These are phyloP conservation scores for Komagataella populi DNA, from an alignment of 805 yeast species.

Conservation along the genomic window DNA sequence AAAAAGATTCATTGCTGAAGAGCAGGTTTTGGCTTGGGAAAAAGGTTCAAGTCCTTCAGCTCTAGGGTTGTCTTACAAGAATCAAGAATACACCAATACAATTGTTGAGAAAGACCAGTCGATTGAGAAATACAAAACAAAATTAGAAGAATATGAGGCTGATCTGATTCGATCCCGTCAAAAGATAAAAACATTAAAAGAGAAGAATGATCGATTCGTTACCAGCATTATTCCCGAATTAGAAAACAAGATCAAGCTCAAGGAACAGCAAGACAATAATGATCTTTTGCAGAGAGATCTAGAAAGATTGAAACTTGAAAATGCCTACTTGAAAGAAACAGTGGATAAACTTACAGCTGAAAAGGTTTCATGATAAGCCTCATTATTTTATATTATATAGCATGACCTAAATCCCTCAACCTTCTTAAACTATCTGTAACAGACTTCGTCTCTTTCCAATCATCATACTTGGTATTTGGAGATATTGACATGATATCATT, in stretches of 20 bases:
- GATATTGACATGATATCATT: slow-evolving; percentile 1
- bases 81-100: slow-evolving; percentile 35
- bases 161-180: slow-evolving; percentile 23
- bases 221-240: slow-evolving; percentile 30
- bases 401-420: not conserved
- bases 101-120: slow-evolving; percentile 33
- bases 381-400: not conserved
- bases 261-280: slow-evolving; percentile 9
- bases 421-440: slow-evolving; percentile 1
- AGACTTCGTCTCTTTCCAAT: not conserved
- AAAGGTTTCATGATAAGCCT: not conserved
- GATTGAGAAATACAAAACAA: slow-evolving; percentile 31
- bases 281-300: slow-evolving; percentile 12
- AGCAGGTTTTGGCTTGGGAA: slow-evolving; percentile 44
- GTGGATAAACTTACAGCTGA: slow-evolving; percentile 6
- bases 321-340: slow-evolving; percentile 19
- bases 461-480: not conserved
- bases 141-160: slow-evolving; percentile 22
- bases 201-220: slow-evolving; percentile 27
- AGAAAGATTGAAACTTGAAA: slow-evolving; percentile 16
- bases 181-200: slow-evolving; percentile 24
- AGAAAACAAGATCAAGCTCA: slow-evolving; percentile 24
- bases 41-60: slow-evolving; percentile 38
- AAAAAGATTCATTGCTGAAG: slow-evolving; percentile 58
- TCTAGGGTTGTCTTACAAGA: slow-evolving; percentile 41